These are phyloP conservation scores for Alternaria sp. DNA, from an alignment of 2,329 filamentous ascomycete species.

Conservation along the genomic window DNA sequence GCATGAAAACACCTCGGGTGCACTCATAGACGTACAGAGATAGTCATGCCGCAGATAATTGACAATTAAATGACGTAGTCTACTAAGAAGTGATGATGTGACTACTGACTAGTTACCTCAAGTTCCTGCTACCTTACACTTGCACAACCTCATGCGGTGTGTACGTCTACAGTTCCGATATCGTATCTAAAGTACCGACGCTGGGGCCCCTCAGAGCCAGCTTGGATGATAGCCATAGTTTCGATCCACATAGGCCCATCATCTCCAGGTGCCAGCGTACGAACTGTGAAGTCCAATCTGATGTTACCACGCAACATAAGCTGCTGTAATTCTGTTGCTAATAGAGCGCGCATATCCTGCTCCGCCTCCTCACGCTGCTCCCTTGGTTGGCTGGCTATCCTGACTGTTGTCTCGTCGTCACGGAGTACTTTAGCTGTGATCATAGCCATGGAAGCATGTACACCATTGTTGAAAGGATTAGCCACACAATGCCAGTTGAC, in stretches of 20 bases:
- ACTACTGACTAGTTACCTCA: neutral
- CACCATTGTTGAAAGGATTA: no score
- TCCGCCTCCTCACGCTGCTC: neutral
- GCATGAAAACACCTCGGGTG: no score
- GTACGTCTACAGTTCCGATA: neutral
- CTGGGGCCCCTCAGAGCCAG: neutral
- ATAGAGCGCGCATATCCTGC: neutral
- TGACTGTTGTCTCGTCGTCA: neutral
- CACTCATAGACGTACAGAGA: no score
- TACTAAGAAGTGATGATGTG: neutral
- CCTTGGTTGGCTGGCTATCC: neutral
- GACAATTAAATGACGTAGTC: no score
- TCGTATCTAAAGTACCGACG: neutral
- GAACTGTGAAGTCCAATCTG: no score
- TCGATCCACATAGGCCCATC: no score
- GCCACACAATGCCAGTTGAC: no score
- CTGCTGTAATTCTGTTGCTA: neutral
- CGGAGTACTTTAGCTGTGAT: neutral
- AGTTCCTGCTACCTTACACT: neutral
- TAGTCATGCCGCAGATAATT: no score
- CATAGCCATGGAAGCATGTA: neutral
- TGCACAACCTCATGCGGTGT: neutral
- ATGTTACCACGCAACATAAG: neutral
- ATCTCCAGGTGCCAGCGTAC: no score
- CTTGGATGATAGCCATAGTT: neutral